Evolutionary conservation across 2,329 filamentous ascomycete genomes (phyloP).

Genomic region (Aureobasidium leucospermi): DNA sequence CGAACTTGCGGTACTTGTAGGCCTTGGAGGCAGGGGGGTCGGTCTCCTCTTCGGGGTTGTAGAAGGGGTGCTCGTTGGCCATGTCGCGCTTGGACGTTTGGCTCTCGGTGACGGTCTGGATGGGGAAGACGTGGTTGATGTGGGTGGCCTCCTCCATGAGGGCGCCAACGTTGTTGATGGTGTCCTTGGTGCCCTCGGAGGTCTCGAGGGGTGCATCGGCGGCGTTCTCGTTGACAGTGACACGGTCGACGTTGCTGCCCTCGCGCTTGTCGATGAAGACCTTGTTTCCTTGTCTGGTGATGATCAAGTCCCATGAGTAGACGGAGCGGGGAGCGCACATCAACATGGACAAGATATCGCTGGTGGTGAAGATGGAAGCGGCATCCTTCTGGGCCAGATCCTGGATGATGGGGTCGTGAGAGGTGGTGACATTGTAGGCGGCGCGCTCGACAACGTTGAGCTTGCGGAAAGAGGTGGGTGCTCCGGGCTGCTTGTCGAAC

Average conservation of each 20-base stretch:
- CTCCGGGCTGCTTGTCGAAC: constrained; percentile 85
- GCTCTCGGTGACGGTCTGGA: constrained; percentile 85
- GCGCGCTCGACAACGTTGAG: constrained; percentile 85
- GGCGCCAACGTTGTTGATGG: constrained; percentile 86
- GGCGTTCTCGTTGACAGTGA: constrained; percentile 98
- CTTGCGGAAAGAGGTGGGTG: constrained; percentile 77
- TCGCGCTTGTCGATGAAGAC: constrained; percentile 99
- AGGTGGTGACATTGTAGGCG: constrained; percentile 96
- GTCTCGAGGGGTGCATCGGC: constrained; percentile 88
- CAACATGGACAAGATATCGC: constrained; percentile 96
- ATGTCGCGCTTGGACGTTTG: constrained; percentile 73
- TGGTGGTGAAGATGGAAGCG: constrained; percentile 92
- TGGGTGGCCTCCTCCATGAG: constrained; percentile 96
- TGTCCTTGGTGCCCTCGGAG: constrained; percentile 86
- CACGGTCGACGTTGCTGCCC: constrained; percentile 88
- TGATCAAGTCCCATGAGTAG: constrained; percentile 97
- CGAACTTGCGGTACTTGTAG: constrained; percentile 97
- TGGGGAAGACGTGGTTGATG: constrained; percentile 99
- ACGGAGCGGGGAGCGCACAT: constrained; percentile 97
- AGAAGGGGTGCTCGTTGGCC: constrained; percentile 90
- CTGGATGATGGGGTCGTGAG: constrained; percentile 92
- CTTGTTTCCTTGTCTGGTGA: constrained; percentile 88
- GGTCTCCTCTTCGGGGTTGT: constrained; percentile 86
- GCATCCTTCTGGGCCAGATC: constrained; percentile 93
- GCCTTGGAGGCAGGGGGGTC: constrained; percentile 92